phyloP scores from a whole-genome alignment of 2,329 filamentous ascomycete species.

The Apiospora malaysiana region DNA sequence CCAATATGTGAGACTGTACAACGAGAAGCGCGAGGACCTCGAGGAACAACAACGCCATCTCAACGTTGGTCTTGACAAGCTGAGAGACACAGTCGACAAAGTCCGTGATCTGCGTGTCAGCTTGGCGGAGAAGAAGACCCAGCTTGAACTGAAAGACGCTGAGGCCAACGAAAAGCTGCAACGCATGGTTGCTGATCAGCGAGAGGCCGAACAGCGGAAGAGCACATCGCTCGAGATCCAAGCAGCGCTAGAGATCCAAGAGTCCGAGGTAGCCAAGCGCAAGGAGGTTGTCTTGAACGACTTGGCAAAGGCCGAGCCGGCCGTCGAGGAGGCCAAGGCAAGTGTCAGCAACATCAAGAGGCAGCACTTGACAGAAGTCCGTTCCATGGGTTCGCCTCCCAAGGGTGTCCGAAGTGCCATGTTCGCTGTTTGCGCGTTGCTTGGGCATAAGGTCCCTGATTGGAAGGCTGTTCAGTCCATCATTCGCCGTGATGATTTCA shows the following conservation, averaged over 20 bases:
- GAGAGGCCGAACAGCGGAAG: constrained; percentile 91
- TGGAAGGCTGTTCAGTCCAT: constrained; percentile 86
- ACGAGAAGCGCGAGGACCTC: constrained; percentile 96
- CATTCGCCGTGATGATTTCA: constrained; percentile 93
- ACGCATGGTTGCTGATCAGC: constrained; percentile 95
- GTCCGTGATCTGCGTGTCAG: constrained; percentile 90
- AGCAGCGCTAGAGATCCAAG: constrained; percentile 83
- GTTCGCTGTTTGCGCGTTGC: constrained; percentile 93
- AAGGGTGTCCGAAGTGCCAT: constrained; percentile 88
- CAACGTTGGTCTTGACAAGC: constrained; percentile 96
- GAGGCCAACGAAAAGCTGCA: constrained; percentile 98
- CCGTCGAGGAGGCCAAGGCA: constrained; percentile 89
- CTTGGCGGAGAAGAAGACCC: constrained; percentile 90
- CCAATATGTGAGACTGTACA: constrained; percentile 96
- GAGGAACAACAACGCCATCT: constrained; percentile 98
- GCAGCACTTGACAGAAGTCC: constrained; percentile 95
- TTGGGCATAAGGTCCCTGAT: constrained; percentile 86
- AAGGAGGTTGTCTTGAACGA: constrained; percentile 86
- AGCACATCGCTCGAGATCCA: constrained; percentile 88
- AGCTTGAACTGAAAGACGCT: constrained; percentile 90
- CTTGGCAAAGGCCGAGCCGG: constrained; percentile 88
- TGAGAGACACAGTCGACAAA: constrained; percentile 96
- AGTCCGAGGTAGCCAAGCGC: constrained; percentile 82
- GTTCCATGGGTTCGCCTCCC: constrained; percentile 94
- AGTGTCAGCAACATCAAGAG: constrained; percentile 99